Evolutionary conservation across 2,329 filamentous ascomycete genomes (phyloP), one percentile per base, ranked within the genome.

Genomic region (Exophiala xenobiotica): DNA sequence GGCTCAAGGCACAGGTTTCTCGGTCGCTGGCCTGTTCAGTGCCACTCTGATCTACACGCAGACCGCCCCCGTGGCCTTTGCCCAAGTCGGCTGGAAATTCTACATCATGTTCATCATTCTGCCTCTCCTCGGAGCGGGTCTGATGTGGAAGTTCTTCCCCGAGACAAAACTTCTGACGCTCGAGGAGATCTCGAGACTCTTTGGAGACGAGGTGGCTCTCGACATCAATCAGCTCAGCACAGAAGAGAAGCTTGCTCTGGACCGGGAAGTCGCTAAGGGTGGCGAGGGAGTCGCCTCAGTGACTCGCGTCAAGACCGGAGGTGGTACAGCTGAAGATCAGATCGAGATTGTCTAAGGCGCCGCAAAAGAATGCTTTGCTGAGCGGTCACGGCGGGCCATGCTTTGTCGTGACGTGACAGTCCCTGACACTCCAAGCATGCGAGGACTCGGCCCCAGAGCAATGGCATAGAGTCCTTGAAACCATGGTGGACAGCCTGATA

Each of bases 111-210:
- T 54, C 18, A 54, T 54, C 41, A 26, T 54, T 14, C 24, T 54
- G 46, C 37, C 46, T 42, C 16, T 42, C 41, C 19, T 54, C 49
- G 39, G 18, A 33, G 47, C 49, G 40, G 46, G 27, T 9, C 50
- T 54, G 29, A 23, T 54, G 47, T 54, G 51, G 51, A 33, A 46
- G 16, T 39, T 39, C 27, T 68, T 65, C 42, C 67, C 65, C 0
- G 68, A 70, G 44, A 70, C 67, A 0, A 69, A 68, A 48, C 61
- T 63, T 6, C 57, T 61, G 12, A 63, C 60, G 6, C 53, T 69
- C 35, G 67, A 69, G 46, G 67, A 69, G 35, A 68, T 70, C 46
- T 63, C 62, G 19, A 61, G 57, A 5, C 47, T 62, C 2, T 70
- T 70, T 51, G 66, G 67, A 3, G 67, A 69, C 42, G 51, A 61